Base-by-base conservation (phyloP, 129 eudicot genomes). In the Centaurea solstitialis region DNA sequence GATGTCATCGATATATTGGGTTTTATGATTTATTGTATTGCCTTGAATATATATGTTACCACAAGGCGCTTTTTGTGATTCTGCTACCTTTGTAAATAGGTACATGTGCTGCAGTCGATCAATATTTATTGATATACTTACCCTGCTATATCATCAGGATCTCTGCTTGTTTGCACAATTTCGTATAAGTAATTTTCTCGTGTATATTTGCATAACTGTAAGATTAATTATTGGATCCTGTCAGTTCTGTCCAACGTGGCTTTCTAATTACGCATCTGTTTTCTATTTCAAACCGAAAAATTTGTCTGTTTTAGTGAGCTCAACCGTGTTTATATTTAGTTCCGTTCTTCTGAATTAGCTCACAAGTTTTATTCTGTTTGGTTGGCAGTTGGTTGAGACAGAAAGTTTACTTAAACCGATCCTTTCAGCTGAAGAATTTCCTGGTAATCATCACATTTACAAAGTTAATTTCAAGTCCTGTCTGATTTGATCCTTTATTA, bases 341-440 rank as follows among this genome's bases (percentile, higher is more conserved):
- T 66, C 26, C 11, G 2, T 73, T 37, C 57, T 41, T 41, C 57
- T 68, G 35, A 41, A 7, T 33, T 62, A 43, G 41, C 71, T 22
- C 3, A 12, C 59, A 21, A 77, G 50, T 69, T 18, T 23, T 28
- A 47, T 82, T 70, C 61, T 84, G 30, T 40, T 73, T 71, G 77
- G 75, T 85, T 84, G 76, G 80, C 94, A 95, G 99, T 79, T 79
- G 47, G 98, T 95, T 75, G 91, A 92, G 85, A 93, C 98, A 0
- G 93, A 95, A 84, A 86, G 90, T 79, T 86, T 95, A 78, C 78
- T 95, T 67, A 91, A 89, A 79, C 99, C 99, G 40, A 85, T 95
- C 43, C 84, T 88, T 84, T 95, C 98, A 62, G 94, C 94, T 66
- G 97, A 91, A 76, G 97, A 92, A 74, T 87, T 80, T 84, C 87